Conservation (phyloP, 1,139 yeast genomes). For the Yamadazyma dushanensis region DNA sequence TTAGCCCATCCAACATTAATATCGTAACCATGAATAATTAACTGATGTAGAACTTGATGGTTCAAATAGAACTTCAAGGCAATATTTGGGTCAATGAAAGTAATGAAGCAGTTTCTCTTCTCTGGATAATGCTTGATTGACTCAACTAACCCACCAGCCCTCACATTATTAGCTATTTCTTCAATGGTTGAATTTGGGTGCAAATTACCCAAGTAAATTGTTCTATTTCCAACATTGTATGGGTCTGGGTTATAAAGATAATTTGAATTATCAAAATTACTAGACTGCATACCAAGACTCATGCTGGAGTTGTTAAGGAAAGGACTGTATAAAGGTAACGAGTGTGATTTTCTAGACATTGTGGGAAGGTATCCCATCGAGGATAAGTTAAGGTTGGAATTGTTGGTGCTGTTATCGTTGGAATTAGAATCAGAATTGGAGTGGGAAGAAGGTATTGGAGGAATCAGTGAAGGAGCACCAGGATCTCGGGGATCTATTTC, state of each 20-base stretch:
- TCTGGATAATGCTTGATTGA: slow-evolving; percentile 37
- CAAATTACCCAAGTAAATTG: slow-evolving; percentile 46
- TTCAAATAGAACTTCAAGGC: slow-evolving; percentile 44
- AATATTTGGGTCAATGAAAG: slow-evolving; percentile 43
- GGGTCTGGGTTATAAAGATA: slow-evolving; percentile 22
- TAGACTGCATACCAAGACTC: slow-evolving; percentile 1
- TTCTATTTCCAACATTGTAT: slow-evolving; percentile 37
- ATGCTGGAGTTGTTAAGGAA: slow-evolving; percentile 6
- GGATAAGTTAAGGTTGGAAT: background rate
- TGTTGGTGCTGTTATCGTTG: background rate
- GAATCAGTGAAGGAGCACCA: background rate
- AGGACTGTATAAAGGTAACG: slow-evolving; percentile 7
- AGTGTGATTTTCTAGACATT: background rate
- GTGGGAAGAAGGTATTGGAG: slow-evolving; percentile 1
- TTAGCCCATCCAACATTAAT: slow-evolving; percentile 50
- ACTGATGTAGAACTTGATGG: slow-evolving; percentile 47
- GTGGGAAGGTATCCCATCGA: background rate
- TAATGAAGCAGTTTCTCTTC: slow-evolving; percentile 43
- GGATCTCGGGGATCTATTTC: background rate
- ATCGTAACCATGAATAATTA: slow-evolving; percentile 47
- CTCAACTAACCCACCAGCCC: slow-evolving; percentile 51
- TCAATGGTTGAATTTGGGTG: slow-evolving; percentile 48
- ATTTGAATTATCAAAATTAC: slow-evolving; percentile 7
- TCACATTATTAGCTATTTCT: slow-evolving; percentile 49
- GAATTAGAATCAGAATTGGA: slow-evolving; percentile 1